These are phyloP conservation scores for Rhododendron williamsianum DNA, from an alignment of 148 eudicot genomes.

Conservation along the genomic window DNA sequence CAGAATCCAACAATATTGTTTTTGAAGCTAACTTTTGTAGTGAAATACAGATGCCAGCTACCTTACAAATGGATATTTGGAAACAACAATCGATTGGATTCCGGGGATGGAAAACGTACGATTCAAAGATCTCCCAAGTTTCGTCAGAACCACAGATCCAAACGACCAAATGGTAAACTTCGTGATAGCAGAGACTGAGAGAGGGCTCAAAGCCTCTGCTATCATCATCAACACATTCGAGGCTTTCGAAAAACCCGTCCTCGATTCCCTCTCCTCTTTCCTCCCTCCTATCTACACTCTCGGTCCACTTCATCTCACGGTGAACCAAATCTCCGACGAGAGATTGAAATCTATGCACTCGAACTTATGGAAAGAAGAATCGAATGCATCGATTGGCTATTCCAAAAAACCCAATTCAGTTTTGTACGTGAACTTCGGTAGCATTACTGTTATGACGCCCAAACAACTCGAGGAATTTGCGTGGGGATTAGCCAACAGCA, in stretches of 20 bases:
- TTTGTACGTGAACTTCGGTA: constrained; percentile 49
- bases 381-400: constrained; percentile 49
- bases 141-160: constrained; percentile 36
- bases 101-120: constrained; percentile 29
- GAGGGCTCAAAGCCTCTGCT: constrained; percentile 27
- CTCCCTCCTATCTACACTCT: constrained; percentile 33
- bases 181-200: constrained; percentile 13
- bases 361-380: constrained; percentile 54
- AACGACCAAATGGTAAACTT: constrained; percentile 13
- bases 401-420: constrained; percentile 35
- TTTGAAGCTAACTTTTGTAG: neutral
- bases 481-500: constrained; percentile 65
- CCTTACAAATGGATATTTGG: constrained; percentile 46
- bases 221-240: constrained; percentile 52
- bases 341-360: constrained; percentile 30
- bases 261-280: constrained; percentile 23
- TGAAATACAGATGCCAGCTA: constrained; percentile 29
- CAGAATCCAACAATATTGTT: neutral
- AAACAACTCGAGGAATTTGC: constrained; percentile 48
- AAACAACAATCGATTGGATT: constrained; percentile 35
- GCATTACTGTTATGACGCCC: constrained; percentile 37
- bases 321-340: constrained; percentile 19
- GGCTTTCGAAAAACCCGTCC: constrained; percentile 32
- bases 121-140: constrained; percentile 39
- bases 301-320: constrained; percentile 37